phyloP scores from a whole-genome alignment of 352 stramenopile species.

The Aphanomyces stellatus region DNA sequence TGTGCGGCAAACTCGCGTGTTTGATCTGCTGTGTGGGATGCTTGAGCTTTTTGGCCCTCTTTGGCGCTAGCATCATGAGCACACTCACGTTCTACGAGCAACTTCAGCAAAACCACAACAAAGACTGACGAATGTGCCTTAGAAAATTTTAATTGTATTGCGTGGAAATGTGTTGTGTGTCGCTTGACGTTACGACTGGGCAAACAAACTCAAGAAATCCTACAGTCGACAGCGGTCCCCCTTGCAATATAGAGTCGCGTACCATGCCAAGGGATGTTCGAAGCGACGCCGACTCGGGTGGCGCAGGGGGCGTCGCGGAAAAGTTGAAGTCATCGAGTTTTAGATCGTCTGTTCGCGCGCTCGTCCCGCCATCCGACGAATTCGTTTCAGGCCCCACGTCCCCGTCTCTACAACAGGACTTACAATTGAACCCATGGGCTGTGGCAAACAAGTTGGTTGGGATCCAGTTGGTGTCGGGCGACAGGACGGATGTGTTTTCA shows the following conservation, averaged over 20 bases:
- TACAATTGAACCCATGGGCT: background rate
- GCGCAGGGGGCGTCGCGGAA: slow-evolving; percentile 23
- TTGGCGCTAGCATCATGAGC: slow-evolving; percentile 71
- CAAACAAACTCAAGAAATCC: slow-evolving; percentile 76
- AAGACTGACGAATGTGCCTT: background rate
- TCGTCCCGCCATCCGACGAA: background rate
- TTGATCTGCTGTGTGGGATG: slow-evolving; percentile 51
- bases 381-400: slow-evolving; percentile 13
- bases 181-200: slow-evolving; percentile 39
- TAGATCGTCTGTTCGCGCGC: slow-evolving; percentile 26
- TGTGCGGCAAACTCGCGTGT: slow-evolving; percentile 42
- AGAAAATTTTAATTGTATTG: background rate
- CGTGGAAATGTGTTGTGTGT: background rate
- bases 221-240: slow-evolving; percentile 11
- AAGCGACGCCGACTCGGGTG: slow-evolving; percentile 27
- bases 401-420: background rate
- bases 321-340: slow-evolving; percentile 60
- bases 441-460: background rate
- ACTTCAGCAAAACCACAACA: slow-evolving; percentile 4
- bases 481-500: background rate
- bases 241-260: background rate
- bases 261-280: slow-evolving; percentile 48
- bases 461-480: background rate
- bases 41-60: slow-evolving; percentile 49
- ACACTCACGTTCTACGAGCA: slow-evolving; percentile 59